Evolutionary conservation across 345 rosid species (phyloP), one percentile per base, ranked within the genome.

Genomic region (Lepidium aucheri): DNA sequence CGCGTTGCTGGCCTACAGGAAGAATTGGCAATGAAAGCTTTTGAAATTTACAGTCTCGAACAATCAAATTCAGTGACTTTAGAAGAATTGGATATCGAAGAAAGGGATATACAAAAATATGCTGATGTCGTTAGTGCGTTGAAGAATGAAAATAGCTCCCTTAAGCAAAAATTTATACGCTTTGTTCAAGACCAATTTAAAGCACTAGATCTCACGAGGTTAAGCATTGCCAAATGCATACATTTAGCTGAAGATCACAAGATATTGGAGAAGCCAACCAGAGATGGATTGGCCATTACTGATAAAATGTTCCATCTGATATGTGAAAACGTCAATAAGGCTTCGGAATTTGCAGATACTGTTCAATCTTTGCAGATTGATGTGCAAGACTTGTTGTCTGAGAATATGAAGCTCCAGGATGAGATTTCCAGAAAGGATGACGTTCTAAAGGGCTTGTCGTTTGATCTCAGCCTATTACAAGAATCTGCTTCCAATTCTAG

Each of bases 381-480:
- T 55, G 76, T 78, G 46, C 76, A 82, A 65, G 85, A 80, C 52
- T 55, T 93, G 65, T 63, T 77, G 53, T 77, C 79, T 68, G 85
- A 84, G 65, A 88, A 83, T 79, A 53, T 32, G 35, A 76, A 36
- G 73, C 90, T 90, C 64, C 84, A 72, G 54, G 78, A 76, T 53
- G 95, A 94, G 81, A 66, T 88, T 75, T 67, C 69, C 46, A 86
- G 97, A 81, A 94, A 90, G 68, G 92, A 94, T 67, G 91, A 86
- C 38, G 80, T 94, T 76, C 61, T 90, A 18, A 81, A 83, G 52
- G 99, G 97, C 58, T 68, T 94, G 66, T 79, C 75, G 70, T 94
- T 94, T 81, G 96, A 94, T 77, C 77, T 90, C 53, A 85, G 95
- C 76, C 76, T 88, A 65, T 69, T 93, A 72, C 99, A 93, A 70